Percentiles rank a stretch among this genome's conserved stretches.
These are phyloP conservation scores for Astraeus odoratus DNA, from an alignment of 768 basidiomycete species.

Conservation along the genomic window DNA sequence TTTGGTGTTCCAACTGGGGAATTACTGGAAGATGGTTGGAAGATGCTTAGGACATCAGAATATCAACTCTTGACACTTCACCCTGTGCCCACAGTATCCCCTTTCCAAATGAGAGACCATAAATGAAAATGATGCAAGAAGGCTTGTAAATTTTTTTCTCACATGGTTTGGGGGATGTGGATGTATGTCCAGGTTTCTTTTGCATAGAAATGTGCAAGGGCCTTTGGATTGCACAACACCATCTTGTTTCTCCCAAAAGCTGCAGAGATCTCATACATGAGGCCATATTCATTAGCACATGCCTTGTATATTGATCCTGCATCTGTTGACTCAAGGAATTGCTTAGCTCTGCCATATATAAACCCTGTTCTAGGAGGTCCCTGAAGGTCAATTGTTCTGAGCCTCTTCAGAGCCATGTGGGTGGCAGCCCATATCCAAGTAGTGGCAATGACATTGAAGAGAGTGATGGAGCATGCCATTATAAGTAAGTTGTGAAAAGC, in stretches of 20 bases:
- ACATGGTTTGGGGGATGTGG: conserved; percentile 29
- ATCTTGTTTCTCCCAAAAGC: conserved; percentile 29
- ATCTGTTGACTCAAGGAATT: conserved; percentile 24
- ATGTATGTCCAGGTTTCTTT: conserved; percentile 43
- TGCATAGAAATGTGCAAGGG: conserved; percentile 42
- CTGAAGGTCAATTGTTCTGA: conserved; percentile 28
- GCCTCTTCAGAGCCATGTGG: conserved; percentile 4
- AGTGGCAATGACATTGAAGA: conserved; percentile 10
- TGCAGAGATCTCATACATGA: conserved; percentile 33
- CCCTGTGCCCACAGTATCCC: conserved; percentile 36
- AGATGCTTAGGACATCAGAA: too few species aligned
- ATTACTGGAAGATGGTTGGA: too few species aligned
- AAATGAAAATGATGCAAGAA: neutral
- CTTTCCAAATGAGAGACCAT: conserved; percentile 23
- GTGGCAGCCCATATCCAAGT: conserved; percentile 12
- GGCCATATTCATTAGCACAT: conserved; percentile 41
- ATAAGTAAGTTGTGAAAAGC: neutral
- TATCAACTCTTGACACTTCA: too few species aligned
- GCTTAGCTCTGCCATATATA: conserved; percentile 33
- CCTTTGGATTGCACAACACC: conserved; percentile 39
- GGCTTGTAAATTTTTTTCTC: neutral
- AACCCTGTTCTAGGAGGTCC: conserved; percentile 38
- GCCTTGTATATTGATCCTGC: conserved; percentile 30
- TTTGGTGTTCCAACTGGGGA: too few species aligned
- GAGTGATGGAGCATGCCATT: neutral